These are phyloP conservation scores for Pyrenula aspistea DNA, from an alignment of 495 filamentous ascomycete species.

Conservation along the genomic window DNA sequence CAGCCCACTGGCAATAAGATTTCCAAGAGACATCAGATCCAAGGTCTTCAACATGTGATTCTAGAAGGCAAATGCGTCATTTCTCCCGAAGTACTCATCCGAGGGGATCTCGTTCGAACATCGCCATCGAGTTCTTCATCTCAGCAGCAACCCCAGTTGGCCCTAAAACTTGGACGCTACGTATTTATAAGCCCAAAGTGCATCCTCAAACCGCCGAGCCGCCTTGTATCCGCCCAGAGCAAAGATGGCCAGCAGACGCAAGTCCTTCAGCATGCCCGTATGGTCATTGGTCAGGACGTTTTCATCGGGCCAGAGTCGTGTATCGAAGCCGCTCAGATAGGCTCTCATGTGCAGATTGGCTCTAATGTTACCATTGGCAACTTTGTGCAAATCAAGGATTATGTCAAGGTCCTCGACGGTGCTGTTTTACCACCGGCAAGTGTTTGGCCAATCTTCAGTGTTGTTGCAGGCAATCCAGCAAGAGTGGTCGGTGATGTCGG, in stretches of 20 bases:
- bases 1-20: slow-evolving; percentile 98
- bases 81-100: slow-evolving; percentile 79
- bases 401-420: slow-evolving; percentile 70
- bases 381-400: slow-evolving; percentile 85
- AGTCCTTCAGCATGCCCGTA: not conserved
- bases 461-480: slow-evolving; percentile 74
- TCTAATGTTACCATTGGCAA: slow-evolving; percentile 61
- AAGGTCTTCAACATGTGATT: slow-evolving; percentile 94
- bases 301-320: slow-evolving; percentile 66
- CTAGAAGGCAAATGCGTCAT: slow-evolving; percentile 93
- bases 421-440: slow-evolving; percentile 74
- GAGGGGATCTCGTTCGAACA: slow-evolving; percentile 72
- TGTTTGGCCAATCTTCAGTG: slow-evolving; percentile 79
- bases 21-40: slow-evolving; percentile 74
- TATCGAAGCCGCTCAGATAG: slow-evolving; percentile 66
- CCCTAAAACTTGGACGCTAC: slow-evolving; percentile 81
- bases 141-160: slow-evolving; percentile 8
- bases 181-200: slow-evolving; percentile 68
- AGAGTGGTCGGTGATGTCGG: slow-evolving; percentile 76
- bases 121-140: slow-evolving; percentile 4
- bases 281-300: slow-evolving; percentile 70
- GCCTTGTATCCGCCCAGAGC: slow-evolving; percentile 11
- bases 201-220: slow-evolving; percentile 64
- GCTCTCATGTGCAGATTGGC: slow-evolving; percentile 75
- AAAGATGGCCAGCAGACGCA: not conserved